Evolutionary conservation across 2,329 filamentous ascomycete genomes (phyloP), one percentile per base, ranked within the genome.

Genomic region (Peltaster fructicola): DNA sequence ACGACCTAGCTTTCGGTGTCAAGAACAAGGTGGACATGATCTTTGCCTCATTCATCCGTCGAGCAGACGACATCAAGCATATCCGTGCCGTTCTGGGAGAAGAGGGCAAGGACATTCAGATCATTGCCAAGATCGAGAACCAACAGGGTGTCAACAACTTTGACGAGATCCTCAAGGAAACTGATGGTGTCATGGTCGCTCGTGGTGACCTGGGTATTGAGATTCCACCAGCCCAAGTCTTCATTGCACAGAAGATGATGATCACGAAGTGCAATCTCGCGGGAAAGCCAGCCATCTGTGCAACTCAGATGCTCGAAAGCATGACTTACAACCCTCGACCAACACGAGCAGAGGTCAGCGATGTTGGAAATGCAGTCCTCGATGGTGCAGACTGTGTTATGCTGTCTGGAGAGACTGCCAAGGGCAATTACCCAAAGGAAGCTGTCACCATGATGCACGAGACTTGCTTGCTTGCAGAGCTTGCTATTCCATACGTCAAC

Each of bases 111-210:
- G 74, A 91, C 55, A 93, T 98, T 48, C 85, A 98, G 65, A 92
- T 98, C 61, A 95, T 98, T 53, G 78, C 88, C 68, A 98, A 98
- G 76, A 92, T 98, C 43, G 88, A 98, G 71, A 98, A 98, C 67
- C 80, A 92, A 57, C 88, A 98, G 61, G 88, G 88, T 59, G 78
- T 98, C 39, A 95, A 98, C 74, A 98, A 98, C 70, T 98, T 98
- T 56, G 73, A 78, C 44, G 85, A 95, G 63, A 98, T 98, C 47
- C 73, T 98, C 32, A 68, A 71, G 50, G 81, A 84, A 63, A 95
- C 88, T 5, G 88, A 98, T 54, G 88, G 88, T 68, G 84, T 98
- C 63, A 98, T 98, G 88, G 88, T 98, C 42, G 88, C 88, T 47
- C 85, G 88, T 71, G 88, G 88, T 63, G 88, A 95, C 51, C 63